A percentile compares a stretch with the other conserved stretches of the same genome.
Evolutionary conservation across 768 basidiomycete species (phyloP).

Genomic region (Tricholoma bakamatsutake): DNA sequence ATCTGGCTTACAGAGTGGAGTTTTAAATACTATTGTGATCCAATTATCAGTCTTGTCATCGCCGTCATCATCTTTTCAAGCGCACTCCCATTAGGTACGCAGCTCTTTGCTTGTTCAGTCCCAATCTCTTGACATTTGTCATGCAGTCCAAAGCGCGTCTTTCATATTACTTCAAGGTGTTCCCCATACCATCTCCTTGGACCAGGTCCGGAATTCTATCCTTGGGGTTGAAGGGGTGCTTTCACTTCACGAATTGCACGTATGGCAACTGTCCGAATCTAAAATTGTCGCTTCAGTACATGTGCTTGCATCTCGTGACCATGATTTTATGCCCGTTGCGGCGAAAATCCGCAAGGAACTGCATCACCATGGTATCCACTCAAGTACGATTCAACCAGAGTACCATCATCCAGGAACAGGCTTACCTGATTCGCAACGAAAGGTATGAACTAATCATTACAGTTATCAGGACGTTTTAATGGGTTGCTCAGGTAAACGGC

Average conservation of each 20-base stretch:
- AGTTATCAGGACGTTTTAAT: not conserved
- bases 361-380: conserved; percentile 91
- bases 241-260: conserved; percentile 89
- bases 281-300: conserved; percentile 97
- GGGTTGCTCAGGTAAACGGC: conserved; percentile 34
- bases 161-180: conserved; percentile 96
- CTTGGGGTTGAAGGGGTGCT: conserved; percentile 77
- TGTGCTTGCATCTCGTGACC: conserved; percentile 72
- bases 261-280: conserved; percentile 95
- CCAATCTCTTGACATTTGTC: not conserved
- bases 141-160: conserved; percentile 77
- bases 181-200: conserved; percentile 82
- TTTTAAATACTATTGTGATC: conserved; percentile 91
- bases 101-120: not conserved
- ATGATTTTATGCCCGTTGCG: conserved; percentile 90
- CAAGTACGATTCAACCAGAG: conserved; percentile 92
- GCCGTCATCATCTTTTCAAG: conserved; percentile 96
- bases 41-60: conserved; percentile 88
- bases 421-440: conserved; percentile 41
- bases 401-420: conserved; percentile 40
- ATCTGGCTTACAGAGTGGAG: conserved; percentile 87
- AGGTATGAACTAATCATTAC: conserved; percentile 27
- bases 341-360: conserved; percentile 77
- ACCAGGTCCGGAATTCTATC: conserved; percentile 82
- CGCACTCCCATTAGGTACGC: conserved; percentile 80